phyloP scores from a whole-genome alignment of 495 filamentous ascomycete species.

The Penicillium goetzii region DNA sequence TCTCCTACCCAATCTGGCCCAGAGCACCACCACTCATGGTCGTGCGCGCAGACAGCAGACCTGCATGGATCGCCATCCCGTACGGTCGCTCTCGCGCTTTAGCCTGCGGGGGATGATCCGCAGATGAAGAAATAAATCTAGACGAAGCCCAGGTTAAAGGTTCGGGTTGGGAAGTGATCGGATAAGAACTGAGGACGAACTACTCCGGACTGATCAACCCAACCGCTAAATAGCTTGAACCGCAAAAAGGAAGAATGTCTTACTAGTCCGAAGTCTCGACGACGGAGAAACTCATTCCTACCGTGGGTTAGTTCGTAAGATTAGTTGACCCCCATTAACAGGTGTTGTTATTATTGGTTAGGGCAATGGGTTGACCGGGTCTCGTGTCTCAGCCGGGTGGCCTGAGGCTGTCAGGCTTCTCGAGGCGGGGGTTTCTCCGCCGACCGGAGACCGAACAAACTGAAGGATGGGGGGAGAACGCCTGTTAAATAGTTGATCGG shows the following conservation, averaged over 20 bases:
- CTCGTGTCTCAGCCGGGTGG: neutral
- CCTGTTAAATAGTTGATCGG: neutral
- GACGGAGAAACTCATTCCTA: neutral
- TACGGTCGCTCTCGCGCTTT: conserved; percentile 1
- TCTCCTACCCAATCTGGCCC: neutral
- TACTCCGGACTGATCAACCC: neutral
- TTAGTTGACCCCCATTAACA: neutral
- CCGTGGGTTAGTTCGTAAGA: neutral
- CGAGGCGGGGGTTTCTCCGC: neutral
- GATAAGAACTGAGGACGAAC: neutral
- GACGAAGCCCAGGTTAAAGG: neutral
- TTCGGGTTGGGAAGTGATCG: neutral
- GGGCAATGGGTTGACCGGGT: neutral
- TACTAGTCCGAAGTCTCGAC: neutral
- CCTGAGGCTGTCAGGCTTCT: conserved; percentile 4
- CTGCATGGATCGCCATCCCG: conserved; percentile 10
- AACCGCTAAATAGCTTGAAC: neutral
- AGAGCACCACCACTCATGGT: neutral
- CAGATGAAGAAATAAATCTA: neutral
- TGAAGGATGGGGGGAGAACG: neutral
- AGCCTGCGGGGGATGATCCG: conserved; percentile 3
- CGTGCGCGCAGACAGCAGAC: neutral
- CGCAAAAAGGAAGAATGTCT: neutral
- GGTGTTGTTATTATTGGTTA: neutral
- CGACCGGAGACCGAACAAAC: neutral